A percentile compares a stretch with the other conserved stretches of the same genome.
Conservation (phyloP, 441 rosid species). For the Pelargonium cotyledonis region DNA sequence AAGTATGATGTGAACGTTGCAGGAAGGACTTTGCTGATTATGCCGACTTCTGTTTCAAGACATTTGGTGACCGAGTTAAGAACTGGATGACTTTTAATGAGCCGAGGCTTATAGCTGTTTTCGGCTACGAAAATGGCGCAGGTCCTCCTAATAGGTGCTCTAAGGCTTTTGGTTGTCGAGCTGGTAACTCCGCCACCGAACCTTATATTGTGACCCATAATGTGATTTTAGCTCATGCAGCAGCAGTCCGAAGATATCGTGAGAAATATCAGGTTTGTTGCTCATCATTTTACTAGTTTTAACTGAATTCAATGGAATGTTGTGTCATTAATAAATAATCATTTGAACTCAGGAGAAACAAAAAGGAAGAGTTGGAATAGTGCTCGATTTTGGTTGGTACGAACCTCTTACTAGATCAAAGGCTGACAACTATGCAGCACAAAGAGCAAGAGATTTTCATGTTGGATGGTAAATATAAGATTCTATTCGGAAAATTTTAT, state of each 20-base stretch:
- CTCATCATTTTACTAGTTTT: too few species aligned
- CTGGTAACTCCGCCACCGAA: conserved; percentile 76
- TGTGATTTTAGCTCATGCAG: conserved; percentile 68
- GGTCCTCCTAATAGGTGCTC: conserved; percentile 89
- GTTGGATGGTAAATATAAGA: conserved; percentile 62
- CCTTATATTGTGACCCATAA: conserved; percentile 82
- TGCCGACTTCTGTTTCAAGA: conserved; percentile 82
- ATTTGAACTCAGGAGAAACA: conserved; percentile 44
- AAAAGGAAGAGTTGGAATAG: conserved; percentile 82
- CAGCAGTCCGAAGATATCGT: conserved; percentile 76
- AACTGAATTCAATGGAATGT: background rate
- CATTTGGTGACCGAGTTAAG: conserved; percentile 83
- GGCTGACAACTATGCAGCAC: conserved; percentile 82
- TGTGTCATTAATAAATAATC: background rate
- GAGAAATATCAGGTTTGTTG: conserved; percentile 54
- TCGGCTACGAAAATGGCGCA: conserved; percentile 76
- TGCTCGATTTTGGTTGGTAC: conserved; percentile 88
- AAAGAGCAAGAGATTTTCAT: conserved; percentile 94
- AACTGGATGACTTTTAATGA: conserved; percentile 96
- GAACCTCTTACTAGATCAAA: conserved; percentile 86
- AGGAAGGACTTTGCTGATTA: conserved; percentile 86
- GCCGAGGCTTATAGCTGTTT: conserved; percentile 80
- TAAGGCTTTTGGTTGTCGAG: conserved; percentile 65
- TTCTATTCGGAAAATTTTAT: too few species aligned
- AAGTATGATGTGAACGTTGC: conserved; percentile 5